Conservation (phyloP, 2,329 filamentous ascomycete species). For the Ascochyta lentis region DNA sequence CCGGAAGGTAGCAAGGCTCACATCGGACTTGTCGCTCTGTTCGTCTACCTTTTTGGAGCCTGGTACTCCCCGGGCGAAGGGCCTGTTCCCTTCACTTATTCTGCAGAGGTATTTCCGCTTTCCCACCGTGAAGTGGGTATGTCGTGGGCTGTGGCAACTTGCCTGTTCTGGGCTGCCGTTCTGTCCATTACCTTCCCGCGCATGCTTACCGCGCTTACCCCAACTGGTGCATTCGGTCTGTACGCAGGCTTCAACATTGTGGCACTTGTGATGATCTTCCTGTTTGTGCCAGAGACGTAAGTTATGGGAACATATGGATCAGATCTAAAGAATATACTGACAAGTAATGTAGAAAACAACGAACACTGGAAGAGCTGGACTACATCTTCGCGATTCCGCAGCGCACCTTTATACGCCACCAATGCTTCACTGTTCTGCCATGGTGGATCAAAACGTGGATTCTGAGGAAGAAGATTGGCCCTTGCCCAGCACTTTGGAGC, state of each 20-base stretch:
- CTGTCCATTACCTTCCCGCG: conserved; percentile 50
- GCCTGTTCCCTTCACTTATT: conserved; percentile 69
- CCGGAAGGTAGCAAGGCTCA: conserved; percentile 48
- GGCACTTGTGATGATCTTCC: conserved; percentile 39
- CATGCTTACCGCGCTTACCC: conserved; percentile 44
- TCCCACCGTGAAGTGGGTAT: conserved; percentile 63
- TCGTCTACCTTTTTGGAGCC: conserved; percentile 63
- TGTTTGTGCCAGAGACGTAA: conserved; percentile 38
- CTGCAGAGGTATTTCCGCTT: conserved; percentile 72
- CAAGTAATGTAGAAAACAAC: conserved; percentile 26
- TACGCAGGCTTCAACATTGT: conserved; percentile 47
- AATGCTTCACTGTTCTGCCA: conserved; percentile 49
- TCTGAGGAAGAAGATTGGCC: conserved; percentile 40
- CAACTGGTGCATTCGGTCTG: conserved; percentile 49
- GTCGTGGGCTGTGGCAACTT: conserved; percentile 51
- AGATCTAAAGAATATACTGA: neutral
- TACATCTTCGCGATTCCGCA: conserved; percentile 51
- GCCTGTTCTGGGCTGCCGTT: conserved; percentile 51
- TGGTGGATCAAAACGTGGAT: conserved; percentile 55
- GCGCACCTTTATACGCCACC: conserved; percentile 47
- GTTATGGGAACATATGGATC: neutral
- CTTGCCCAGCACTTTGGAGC: conserved; percentile 25
- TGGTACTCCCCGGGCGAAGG: conserved; percentile 52
- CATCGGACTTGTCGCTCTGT: conserved; percentile 59
- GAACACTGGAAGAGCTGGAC: conserved; percentile 41